phyloP scores from a whole-genome alignment of 257 asterid genomes.

The Pogostemon cablin region DNA sequence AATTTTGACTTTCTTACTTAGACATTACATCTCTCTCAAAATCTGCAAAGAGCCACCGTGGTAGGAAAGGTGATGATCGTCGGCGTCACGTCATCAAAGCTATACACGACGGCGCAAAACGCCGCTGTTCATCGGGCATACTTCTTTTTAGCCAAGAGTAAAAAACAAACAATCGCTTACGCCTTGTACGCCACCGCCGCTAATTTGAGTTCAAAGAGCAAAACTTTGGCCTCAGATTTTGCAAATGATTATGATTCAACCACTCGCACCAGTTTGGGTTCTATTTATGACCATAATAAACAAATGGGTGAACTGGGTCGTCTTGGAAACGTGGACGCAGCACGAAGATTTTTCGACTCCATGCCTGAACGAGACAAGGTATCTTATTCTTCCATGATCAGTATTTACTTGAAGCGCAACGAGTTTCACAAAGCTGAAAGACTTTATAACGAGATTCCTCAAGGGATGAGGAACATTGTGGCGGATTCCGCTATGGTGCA shows the following conservation, averaged over 20 bases:
- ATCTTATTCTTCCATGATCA: conserved; percentile 56
- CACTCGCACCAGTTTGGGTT: not conserved
- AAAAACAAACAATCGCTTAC: conserved; percentile 18
- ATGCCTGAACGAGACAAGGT: conserved; percentile 57
- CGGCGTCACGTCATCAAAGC: conserved; percentile 27
- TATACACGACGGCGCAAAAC: conserved; percentile 3
- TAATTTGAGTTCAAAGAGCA: conserved; percentile 13
- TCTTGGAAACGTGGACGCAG: conserved; percentile 44
- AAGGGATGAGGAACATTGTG: conserved; percentile 52
- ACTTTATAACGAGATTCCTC: conserved; percentile 48
- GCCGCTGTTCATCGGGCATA: not conserved
- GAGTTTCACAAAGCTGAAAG: conserved; percentile 52
- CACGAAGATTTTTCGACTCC: conserved; percentile 47
- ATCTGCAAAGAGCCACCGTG: conserved; percentile 30
- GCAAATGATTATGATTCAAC: conserved; percentile 1
- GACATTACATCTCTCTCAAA: not conserved
- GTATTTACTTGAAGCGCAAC: conserved; percentile 51
- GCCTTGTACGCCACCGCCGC: conserved; percentile 27
- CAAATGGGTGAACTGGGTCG: conserved; percentile 46
- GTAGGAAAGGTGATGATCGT: conserved; percentile 30
- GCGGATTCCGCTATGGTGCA: conserved; percentile 67
- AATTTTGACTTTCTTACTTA: too few relatives aligned
- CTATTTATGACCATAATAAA: conserved; percentile 39
- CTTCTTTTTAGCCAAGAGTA: not conserved
- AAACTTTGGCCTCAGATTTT: conserved; percentile 4